phyloP scores from a whole-genome alignment of 1,284 basidiomycete genomes.

The Apiotrichum sp. region DNA sequence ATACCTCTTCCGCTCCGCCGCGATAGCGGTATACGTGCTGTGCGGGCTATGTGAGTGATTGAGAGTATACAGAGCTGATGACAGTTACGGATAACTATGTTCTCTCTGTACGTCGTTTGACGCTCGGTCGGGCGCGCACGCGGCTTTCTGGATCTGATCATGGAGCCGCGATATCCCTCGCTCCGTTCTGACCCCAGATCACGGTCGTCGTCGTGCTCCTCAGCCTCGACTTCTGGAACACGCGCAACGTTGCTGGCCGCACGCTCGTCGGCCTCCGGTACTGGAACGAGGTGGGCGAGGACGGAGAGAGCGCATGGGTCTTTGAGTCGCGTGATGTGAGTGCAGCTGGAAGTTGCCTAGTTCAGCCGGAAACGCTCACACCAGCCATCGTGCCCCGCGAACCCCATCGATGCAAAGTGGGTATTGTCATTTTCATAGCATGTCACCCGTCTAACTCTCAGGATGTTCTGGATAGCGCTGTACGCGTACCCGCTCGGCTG shows the following conservation, averaged over 20 bases:
- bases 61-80: constrained; percentile 1
- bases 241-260: constrained; percentile 85
- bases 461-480: constrained; percentile 59
- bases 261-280: constrained; percentile 85
- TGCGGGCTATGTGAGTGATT: constrained; percentile 56
- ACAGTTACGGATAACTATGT: constrained; percentile 80
- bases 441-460: neutral
- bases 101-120: constrained; percentile 56
- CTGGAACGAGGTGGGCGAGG: constrained; percentile 96
- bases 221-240: constrained; percentile 96
- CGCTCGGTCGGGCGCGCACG: too few relatives aligned
- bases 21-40: constrained; percentile 79
- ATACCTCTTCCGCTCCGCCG: constrained; percentile 75
- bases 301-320: constrained; percentile 92
- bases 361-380: constrained; percentile 1
- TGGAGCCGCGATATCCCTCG: too few relatives aligned
- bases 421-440: neutral
- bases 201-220: constrained; percentile 84
- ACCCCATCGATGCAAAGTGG: constrained; percentile 73
- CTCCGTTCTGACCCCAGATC: constrained; percentile 54
- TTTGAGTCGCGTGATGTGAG: constrained; percentile 87
- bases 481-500: constrained; percentile 86
- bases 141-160: too few relatives aligned
- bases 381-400: constrained; percentile 81
- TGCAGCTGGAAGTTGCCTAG: too few relatives aligned